These are phyloP conservation scores for Cubamyces lactineus DNA, from an alignment of 768 basidiomycete species.

Conservation along the genomic window DNA sequence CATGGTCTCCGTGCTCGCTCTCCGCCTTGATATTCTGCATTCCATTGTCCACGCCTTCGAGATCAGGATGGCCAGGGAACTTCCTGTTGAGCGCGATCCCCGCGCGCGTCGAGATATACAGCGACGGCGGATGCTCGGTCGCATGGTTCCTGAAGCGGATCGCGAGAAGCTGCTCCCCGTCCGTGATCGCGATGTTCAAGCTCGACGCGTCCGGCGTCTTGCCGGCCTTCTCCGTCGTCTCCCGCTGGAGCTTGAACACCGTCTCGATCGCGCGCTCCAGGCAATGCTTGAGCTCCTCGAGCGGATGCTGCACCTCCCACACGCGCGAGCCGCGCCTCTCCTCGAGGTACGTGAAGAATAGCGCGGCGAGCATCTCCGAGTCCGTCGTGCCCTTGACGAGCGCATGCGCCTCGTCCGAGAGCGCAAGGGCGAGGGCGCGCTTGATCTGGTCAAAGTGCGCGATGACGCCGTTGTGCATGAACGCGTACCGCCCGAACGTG, in stretches of 20 bases:
- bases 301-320: conserved; percentile 32
- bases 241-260: conserved; percentile 32
- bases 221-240: conserved; percentile 23
- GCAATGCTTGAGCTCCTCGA: conserved; percentile 30
- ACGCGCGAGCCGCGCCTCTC: conserved; percentile 21
- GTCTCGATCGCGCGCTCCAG: conserved; percentile 32
- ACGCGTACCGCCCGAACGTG: conserved; percentile 32
- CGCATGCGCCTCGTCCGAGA: conserved; percentile 27
- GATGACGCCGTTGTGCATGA: conserved; percentile 38
- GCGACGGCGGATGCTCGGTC: conserved; percentile 37
- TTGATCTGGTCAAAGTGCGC: conserved; percentile 30
- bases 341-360: conserved; percentile 37
- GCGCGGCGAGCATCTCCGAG: conserved; percentile 36
- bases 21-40: conserved; percentile 25
- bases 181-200: conserved; percentile 37
- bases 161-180: conserved; percentile 38
- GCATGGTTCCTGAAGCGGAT: conserved; percentile 37
- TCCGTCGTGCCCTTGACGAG: conserved; percentile 37
- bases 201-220: conserved; percentile 29
- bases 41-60: conserved; percentile 24
- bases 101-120: conserved; percentile 39
- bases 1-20: conserved; percentile 38
- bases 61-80: conserved; percentile 39
- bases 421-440: conserved; percentile 19
- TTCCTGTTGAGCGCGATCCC: conserved; percentile 39